A percentile compares a stretch with the other conserved stretches of the same genome.
phyloP scores from a whole-genome alignment of 2,329 filamentous ascomycete species.

The Aspergillus pseudoterreus region DNA sequence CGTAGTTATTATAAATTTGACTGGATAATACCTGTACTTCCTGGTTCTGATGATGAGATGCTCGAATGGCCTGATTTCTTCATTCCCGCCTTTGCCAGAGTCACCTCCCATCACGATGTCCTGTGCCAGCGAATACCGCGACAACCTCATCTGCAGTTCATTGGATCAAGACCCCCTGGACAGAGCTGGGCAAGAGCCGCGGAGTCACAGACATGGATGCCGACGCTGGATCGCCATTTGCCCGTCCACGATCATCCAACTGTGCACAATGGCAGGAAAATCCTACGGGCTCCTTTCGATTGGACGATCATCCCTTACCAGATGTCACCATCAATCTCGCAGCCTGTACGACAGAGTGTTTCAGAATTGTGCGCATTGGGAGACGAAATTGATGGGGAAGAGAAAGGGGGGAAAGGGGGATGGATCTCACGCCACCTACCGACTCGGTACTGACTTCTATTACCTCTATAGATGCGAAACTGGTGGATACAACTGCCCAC shows the following conservation, averaged over 20 bases:
- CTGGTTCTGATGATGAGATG: neutral
- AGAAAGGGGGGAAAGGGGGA: constrained; percentile 6
- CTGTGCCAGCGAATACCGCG: neutral
- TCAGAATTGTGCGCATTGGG: constrained; percentile 8
- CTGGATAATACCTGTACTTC: neutral
- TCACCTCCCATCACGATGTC: neutral
- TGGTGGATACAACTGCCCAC: constrained; percentile 1
- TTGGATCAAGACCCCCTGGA: neutral
- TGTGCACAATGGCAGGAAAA: neutral
- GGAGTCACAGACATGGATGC: neutral
- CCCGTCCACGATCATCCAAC: neutral
- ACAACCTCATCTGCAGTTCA: neutral
- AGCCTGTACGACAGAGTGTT: constrained; percentile 8
- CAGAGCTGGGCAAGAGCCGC: neutral
- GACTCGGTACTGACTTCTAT: constrained; percentile 1
- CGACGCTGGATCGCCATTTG: constrained; percentile 1
- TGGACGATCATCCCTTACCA: constrained; percentile 17
- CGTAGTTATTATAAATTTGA: neutral
- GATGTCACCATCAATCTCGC: constrained; percentile 15
- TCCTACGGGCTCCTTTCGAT: constrained; percentile 8
- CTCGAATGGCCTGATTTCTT: neutral
- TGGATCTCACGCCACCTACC: neutral
- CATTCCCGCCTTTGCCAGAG: neutral
- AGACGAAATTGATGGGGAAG: constrained; percentile 1
- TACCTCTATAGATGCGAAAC: neutral